phyloP scores from a whole-genome alignment of 164 flowering plant species.

The Vitis labrusca region DNA sequence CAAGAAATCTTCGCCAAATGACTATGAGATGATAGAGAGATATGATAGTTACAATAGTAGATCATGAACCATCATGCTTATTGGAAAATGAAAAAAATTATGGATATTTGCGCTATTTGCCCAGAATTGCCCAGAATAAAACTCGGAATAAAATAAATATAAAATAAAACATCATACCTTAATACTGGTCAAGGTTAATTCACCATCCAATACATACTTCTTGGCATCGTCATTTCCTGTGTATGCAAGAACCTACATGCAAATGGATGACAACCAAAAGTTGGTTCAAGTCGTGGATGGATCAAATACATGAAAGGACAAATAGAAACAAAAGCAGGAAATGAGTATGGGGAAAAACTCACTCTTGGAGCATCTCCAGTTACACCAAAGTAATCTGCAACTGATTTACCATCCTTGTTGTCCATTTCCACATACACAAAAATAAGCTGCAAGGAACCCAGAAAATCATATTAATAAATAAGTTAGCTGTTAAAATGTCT shows the following conservation, averaged over 20 bases:
- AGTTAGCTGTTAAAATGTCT: no score
- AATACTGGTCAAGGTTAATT: slow-evolving; percentile 56
- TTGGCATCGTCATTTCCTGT: slow-evolving; percentile 71
- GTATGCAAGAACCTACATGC: slow-evolving; percentile 66
- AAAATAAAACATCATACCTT: slow-evolving; percentile 48
- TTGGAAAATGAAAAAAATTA: background rate
- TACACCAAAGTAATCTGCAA: slow-evolving; percentile 68
- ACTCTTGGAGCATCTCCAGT: slow-evolving; percentile 68
- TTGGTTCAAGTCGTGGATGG: background rate
- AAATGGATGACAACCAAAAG: slow-evolving; percentile 2
- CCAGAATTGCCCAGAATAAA: background rate
- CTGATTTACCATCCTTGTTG: no score
- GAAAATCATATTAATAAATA: no score
- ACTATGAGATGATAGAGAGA: slow-evolving; percentile 32
- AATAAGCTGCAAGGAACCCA: no score
- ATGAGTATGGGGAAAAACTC: slow-evolving; percentile 3
- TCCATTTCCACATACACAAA: no score
- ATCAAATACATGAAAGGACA: background rate
- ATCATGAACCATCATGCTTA: background rate
- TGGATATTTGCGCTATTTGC: background rate
- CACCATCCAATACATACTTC: slow-evolving; percentile 64
- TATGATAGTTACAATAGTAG: background rate
- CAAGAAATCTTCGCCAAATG: slow-evolving; percentile 70
- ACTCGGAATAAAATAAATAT: background rate
- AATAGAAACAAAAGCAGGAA: no score